Conservation (phyloP, 768 basidiomycete species). For the Mycena pura region DNA sequence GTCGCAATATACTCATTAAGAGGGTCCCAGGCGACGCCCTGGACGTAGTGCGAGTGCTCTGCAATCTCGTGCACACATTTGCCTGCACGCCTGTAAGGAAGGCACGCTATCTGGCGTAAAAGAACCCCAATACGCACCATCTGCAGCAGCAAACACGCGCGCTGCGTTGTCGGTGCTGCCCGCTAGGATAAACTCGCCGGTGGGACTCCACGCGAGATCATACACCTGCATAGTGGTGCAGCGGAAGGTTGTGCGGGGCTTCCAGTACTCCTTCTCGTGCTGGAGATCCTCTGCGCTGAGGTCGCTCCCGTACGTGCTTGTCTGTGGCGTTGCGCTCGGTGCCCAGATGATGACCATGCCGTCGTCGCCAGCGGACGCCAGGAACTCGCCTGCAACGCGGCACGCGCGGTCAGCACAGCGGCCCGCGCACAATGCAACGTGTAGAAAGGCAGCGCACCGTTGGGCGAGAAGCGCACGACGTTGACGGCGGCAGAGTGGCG, state of each 20-base stretch:
- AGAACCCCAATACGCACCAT: slow-evolving; percentile 56
- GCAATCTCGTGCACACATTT: slow-evolving; percentile 89
- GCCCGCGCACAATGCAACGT: no score
- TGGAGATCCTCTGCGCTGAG: slow-evolving; percentile 77
- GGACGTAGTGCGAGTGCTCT: slow-evolving; percentile 96
- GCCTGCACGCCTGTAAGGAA: slow-evolving; percentile 51
- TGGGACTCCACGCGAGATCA: slow-evolving; percentile 97
- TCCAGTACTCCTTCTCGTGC: slow-evolving; percentile 96
- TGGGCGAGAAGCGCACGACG: slow-evolving; percentile 94
- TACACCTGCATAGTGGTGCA: slow-evolving; percentile 97
- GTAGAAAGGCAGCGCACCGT: no score
- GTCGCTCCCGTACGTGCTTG: slow-evolving; percentile 84
- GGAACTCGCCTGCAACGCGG: slow-evolving; percentile 79
- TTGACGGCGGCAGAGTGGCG: slow-evolving; percentile 96
- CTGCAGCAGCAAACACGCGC: slow-evolving; percentile 75
- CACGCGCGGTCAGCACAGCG: no score
- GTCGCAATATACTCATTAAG: slow-evolving; percentile 97
- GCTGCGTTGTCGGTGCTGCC: slow-evolving; percentile 98
- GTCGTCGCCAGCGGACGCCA: slow-evolving; percentile 98
- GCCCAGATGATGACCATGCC: slow-evolving; percentile 99
- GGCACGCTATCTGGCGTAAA: no score
- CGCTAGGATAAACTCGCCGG: slow-evolving; percentile 92
- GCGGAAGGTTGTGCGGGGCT: slow-evolving; percentile 85
- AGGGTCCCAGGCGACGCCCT: slow-evolving; percentile 99
- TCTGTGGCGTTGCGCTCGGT: slow-evolving; percentile 74